These are phyloP conservation scores for Paecilomyces formosus DNA, from an alignment of 2,329 filamentous ascomycete species.

Conservation along the genomic window DNA sequence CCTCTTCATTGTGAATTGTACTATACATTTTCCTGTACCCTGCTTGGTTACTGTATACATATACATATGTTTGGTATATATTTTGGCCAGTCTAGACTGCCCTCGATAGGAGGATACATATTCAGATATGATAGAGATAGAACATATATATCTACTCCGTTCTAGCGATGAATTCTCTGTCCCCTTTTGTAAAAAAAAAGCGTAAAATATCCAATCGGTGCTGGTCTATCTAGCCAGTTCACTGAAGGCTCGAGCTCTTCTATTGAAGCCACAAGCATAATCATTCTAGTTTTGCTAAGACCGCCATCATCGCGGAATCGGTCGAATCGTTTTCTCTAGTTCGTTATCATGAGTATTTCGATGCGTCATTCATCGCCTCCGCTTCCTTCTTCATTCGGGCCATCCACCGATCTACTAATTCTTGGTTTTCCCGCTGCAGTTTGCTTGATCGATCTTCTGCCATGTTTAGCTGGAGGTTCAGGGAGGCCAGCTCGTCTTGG, in stretches of 20 bases:
- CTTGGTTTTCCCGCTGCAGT: conserved; percentile 74
- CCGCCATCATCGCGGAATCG: background rate
- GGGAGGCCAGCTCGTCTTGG: conserved; percentile 84
- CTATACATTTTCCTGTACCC: background rate
- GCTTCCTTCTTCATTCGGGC: conserved; percentile 77
- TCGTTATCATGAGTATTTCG: conserved; percentile 35
- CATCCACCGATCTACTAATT: conserved; percentile 89
- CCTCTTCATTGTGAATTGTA: background rate
- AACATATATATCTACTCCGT: background rate
- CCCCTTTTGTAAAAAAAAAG: background rate
- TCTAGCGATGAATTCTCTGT: background rate
- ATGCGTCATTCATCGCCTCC: conserved; percentile 69
- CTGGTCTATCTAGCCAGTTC: background rate
- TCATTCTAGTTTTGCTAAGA: background rate
- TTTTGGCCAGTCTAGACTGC: background rate
- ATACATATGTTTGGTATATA: background rate
- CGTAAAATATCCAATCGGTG: background rate
- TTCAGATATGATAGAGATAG: background rate
- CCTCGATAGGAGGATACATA: background rate
- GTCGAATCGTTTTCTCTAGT: background rate
- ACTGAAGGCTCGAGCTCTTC: background rate
- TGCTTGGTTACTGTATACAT: background rate
- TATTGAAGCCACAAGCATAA: background rate
- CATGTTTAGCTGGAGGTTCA: conserved; percentile 83
- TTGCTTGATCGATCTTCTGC: conserved; percentile 67